phyloP scores from a whole-genome alignment of 345 rosid species.

The Eucalyptus microcorys region DNA sequence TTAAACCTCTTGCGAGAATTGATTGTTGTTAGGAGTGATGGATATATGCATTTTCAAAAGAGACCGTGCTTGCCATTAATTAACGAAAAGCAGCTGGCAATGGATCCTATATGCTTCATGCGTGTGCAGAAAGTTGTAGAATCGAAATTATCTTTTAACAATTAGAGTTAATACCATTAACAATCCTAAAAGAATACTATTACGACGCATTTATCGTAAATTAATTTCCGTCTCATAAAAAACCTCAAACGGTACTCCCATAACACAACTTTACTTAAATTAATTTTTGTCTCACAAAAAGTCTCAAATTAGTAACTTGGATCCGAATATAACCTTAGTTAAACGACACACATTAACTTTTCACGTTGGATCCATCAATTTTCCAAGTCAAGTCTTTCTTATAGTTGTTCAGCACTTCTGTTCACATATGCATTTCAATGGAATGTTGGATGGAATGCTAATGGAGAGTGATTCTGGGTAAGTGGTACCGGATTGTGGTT shows the following conservation, averaged over 20 bases:
- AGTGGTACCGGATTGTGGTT: too few relatives aligned
- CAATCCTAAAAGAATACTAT: neutral
- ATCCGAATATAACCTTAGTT: neutral
- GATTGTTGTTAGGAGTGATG: neutral
- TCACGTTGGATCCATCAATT: neutral
- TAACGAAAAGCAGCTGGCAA: neutral
- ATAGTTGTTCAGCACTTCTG: accelerated
- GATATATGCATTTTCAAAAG: neutral
- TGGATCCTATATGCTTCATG: neutral
- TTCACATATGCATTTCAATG: neutral
- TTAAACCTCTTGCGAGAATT: neutral
- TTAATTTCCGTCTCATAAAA: neutral
- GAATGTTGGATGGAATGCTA: neutral
- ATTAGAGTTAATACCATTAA: neutral
- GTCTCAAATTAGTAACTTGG: accelerated
- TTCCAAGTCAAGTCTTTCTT: neutral
- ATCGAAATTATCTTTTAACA: neutral
- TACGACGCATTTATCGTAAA: neutral
- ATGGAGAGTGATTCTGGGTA: neutral
- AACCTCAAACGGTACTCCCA: neutral
- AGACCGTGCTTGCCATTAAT: neutral
- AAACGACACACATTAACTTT: accelerated
- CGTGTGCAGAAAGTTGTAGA: neutral
- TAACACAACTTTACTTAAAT: neutral
- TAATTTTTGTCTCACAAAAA: neutral